These are phyloP conservation scores for Xylariales sp. DNA, from an alignment of 2,329 filamentous ascomycete species.

Conservation along the genomic window DNA sequence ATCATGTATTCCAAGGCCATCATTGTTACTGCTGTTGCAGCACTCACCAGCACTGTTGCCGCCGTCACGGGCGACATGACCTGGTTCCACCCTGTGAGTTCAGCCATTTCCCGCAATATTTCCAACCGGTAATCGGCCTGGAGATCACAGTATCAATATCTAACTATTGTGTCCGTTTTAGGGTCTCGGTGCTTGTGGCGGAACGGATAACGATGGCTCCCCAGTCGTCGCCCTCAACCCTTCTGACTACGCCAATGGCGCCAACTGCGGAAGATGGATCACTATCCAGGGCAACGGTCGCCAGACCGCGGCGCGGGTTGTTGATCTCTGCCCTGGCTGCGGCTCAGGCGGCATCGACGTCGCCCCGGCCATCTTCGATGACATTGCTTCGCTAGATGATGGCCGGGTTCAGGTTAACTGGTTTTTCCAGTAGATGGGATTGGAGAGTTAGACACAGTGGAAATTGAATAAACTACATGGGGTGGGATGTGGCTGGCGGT, in stretches of 20 bases:
- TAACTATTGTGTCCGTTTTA: constrained; percentile 12
- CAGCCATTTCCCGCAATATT: no score
- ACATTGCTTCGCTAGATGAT: constrained; percentile 28
- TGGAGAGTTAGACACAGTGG: not conserved
- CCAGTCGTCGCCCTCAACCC: constrained; percentile 36
- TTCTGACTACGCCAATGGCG: constrained; percentile 35
- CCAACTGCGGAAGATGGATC: constrained; percentile 37
- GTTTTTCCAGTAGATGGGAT: constrained; percentile 37
- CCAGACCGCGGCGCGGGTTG: constrained; percentile 33
- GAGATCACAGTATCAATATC: not conserved
- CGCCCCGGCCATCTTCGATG: constrained; percentile 37
- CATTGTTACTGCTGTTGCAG: constrained; percentile 32
- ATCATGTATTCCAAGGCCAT: constrained; percentile 30
- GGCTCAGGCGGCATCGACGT: constrained; percentile 32
- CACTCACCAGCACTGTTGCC: constrained; percentile 24
- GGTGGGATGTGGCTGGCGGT: not conserved
- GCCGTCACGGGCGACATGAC: constrained; percentile 33
- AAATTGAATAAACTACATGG: not conserved
- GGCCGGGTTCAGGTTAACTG: constrained; percentile 34
- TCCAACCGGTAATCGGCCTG: no score
- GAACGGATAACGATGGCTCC: constrained; percentile 21
- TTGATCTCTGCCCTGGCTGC: constrained; percentile 37
- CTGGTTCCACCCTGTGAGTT: constrained; percentile 33
- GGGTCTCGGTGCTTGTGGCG: constrained; percentile 37
- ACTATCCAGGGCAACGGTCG: constrained; percentile 34